These are phyloP conservation scores for Colletotrichum gloeosporioides DNA, from an alignment of 2,329 filamentous ascomycete species.

Conservation along the genomic window DNA sequence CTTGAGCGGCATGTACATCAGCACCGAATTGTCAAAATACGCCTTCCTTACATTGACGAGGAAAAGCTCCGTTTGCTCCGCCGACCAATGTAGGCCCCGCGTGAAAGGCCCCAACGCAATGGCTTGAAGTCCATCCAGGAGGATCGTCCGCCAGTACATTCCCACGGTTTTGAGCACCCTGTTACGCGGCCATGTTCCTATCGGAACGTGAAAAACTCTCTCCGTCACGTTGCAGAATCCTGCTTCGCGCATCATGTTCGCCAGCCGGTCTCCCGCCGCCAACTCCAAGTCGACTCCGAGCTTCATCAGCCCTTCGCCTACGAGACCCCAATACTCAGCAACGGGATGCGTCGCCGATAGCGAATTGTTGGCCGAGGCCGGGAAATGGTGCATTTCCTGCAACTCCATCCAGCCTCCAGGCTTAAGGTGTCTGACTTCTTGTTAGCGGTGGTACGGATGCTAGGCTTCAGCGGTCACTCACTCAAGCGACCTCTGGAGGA, in stretches of 20 bases:
- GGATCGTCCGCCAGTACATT: constrained; percentile 55
- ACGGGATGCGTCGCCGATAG: constrained; percentile 46
- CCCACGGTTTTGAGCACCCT: constrained; percentile 56
- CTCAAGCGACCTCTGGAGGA: constrained; percentile 53
- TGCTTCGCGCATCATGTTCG: constrained; percentile 51
- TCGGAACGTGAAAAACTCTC: constrained; percentile 55
- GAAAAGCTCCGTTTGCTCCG: constrained; percentile 53
- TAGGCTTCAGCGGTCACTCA: constrained; percentile 31
- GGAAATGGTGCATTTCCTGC: constrained; percentile 58
- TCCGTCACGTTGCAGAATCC: constrained; percentile 59
- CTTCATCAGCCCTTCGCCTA: constrained; percentile 46
- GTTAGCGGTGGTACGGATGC: background rate
- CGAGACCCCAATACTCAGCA: constrained; percentile 50
- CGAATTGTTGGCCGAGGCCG: constrained; percentile 45
- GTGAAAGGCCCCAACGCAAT: constrained; percentile 59
- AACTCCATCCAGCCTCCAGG: constrained; percentile 62
- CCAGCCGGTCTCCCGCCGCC: constrained; percentile 44
- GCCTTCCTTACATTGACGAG: constrained; percentile 53
- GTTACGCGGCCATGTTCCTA: constrained; percentile 60
- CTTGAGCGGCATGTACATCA: constrained; percentile 62
- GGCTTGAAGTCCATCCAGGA: constrained; percentile 55
- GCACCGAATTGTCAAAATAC: constrained; percentile 49
- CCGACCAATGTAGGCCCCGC: constrained; percentile 51
- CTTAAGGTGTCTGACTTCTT: constrained; percentile 48
- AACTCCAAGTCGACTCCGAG: constrained; percentile 54